Percentiles rank a stretch among this genome's conserved stretches.
Conservation (phyloP, 73 alveolate genomes). For the Loxodes magnus region DNA sequence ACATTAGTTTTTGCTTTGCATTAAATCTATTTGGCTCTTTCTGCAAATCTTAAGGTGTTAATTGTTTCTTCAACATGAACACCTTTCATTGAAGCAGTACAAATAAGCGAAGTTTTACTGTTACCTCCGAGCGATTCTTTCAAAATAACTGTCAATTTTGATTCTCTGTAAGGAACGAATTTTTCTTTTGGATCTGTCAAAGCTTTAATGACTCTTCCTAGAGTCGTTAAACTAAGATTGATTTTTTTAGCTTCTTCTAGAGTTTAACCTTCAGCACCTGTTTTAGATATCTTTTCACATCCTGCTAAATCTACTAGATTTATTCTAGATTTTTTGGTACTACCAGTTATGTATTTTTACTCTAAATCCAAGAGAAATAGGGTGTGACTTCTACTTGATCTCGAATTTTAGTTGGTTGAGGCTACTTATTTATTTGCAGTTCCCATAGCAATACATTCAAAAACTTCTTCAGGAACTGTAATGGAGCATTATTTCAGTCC, state of each 20-base stretch:
- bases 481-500: constrained; percentile 48
- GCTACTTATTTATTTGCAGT: constrained; percentile 66
- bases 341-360: constrained; percentile 52
- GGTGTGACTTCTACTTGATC: too few relatives aligned
- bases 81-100: constrained; percentile 57
- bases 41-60: constrained; percentile 45
- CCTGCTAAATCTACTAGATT: constrained; percentile 81
- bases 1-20: constrained; percentile 47
- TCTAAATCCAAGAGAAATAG: constrained; percentile 61
- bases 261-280: too few relatives aligned
- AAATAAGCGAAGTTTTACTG: too few relatives aligned
- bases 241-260: too few relatives aligned
- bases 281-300: constrained; percentile 70
- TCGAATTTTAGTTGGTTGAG: constrained; percentile 67
- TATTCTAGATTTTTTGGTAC: constrained; percentile 45
- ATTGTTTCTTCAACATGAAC: constrained; percentile 65
- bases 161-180: too few relatives aligned
- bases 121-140: too few relatives aligned
- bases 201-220: too few relatives aligned
- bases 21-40: constrained; percentile 35
- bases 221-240: too few relatives aligned
- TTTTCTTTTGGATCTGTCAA: constrained; percentile 71
- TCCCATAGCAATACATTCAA: constrained; percentile 50
- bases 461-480: constrained; percentile 51
- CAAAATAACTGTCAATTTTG: too few relatives aligned